phyloP scores from a whole-genome alignment of 345 rosid species.

The Carallia brachiata region DNA sequence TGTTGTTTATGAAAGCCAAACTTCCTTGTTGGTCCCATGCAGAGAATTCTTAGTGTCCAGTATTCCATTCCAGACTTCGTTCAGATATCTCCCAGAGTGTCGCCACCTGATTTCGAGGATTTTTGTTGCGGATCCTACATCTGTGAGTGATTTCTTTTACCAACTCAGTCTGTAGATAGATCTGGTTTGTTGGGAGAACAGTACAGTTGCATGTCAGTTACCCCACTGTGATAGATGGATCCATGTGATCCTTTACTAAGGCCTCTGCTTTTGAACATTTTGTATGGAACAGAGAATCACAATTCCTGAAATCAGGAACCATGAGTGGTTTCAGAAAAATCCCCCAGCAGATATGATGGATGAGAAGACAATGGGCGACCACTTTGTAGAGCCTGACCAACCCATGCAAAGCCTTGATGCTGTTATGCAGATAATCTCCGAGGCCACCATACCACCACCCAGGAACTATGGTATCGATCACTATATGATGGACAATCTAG shows the following conservation, averaged over 20 bases:
- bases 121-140: constrained; percentile 30
- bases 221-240: not conserved
- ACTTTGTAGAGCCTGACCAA: constrained; percentile 32
- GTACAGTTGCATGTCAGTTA: not conserved
- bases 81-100: constrained; percentile 27
- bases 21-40: constrained; percentile 15
- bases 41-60: constrained; percentile 32
- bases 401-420: constrained; percentile 29
- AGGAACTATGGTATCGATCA: constrained; percentile 15
- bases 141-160: constrained; percentile 19
- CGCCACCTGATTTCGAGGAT: constrained; percentile 28
- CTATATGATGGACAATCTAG: constrained; percentile 23
- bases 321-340: constrained; percentile 28
- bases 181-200: not conserved
- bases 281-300: constrained; percentile 21
- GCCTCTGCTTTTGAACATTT: constrained; percentile 4
- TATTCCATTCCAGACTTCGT: constrained; percentile 24
- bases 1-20: not conserved
- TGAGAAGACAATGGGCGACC: constrained; percentile 30
- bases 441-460: constrained; percentile 31
- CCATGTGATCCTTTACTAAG: not conserved
- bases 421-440: constrained; percentile 33
- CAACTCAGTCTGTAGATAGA: not conserved
- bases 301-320: constrained; percentile 32
- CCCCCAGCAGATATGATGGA: constrained; percentile 33